Percentiles rank a stretch among this genome's conserved stretches.
Conservation (phyloP, 73 alveolate genomes). For the Blepharisma stoltei region DNA sequence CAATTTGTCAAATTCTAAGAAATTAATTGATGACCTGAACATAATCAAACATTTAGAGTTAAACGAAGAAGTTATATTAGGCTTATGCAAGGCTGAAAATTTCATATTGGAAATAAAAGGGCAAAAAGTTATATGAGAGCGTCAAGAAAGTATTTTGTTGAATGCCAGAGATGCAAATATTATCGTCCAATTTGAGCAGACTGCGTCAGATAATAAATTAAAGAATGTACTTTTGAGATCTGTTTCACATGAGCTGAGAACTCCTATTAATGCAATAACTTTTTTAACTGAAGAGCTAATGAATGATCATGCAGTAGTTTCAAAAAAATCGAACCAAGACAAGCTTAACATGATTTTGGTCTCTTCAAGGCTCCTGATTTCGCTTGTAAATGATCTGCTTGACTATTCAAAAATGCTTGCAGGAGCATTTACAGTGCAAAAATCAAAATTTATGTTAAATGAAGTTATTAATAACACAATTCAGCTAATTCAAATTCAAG, state of each 20-base stretch:
- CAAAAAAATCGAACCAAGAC: not conserved
- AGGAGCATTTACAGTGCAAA: constrained; percentile 33
- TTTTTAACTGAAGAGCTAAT: not conserved
- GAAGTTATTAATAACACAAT: constrained; percentile 20
- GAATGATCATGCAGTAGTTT: not conserved
- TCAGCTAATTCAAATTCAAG: constrained; percentile 28
- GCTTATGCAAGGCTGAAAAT: too few species aligned
- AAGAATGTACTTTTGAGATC: constrained; percentile 27
- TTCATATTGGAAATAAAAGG: too few species aligned
- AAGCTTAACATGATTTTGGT: constrained; percentile 19
- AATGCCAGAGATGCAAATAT: too few species aligned
- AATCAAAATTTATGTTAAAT: not conserved
- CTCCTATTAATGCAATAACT: constrained; percentile 9
- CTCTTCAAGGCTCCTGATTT: constrained; percentile 33
- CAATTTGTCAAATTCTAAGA: too few species aligned
- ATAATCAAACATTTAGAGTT: too few species aligned
- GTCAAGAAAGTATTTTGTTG: too few species aligned
- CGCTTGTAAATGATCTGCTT: constrained; percentile 40
- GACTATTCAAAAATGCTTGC: constrained; percentile 40
- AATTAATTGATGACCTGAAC: too few species aligned
- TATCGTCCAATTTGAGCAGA: too few species aligned
- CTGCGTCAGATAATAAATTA: not conserved
- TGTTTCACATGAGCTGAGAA: constrained; percentile 30
- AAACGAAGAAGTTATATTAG: too few species aligned
- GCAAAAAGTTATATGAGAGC: too few species aligned